Evolutionary conservation across 129 eudicot genomes (phyloP), one percentile per base, ranked within the genome.

Genomic region (Tagetes erecta): DNA sequence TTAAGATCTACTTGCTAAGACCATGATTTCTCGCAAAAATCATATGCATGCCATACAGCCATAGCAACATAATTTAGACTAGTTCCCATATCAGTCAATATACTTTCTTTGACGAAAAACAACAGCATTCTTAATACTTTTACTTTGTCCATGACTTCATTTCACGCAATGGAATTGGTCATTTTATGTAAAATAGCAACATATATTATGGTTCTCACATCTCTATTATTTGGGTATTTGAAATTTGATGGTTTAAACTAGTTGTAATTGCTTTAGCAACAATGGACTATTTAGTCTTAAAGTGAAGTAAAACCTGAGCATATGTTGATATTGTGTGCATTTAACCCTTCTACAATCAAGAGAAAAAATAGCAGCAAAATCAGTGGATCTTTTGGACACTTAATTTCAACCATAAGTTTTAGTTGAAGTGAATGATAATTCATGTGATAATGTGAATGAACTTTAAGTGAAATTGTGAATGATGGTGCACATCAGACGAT

Each of bases 1-100:
- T 57, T 41, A 45, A 60, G 70, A 60, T 45, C 45, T 35, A 73
- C 45, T 59, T 73, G 59, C 58, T 35, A 73, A 73, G 57, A 20
- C 30, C 47, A 34, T n/a, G 34, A 38, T 42, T 47, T 47, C 8
- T 14, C 50, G 30, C 36, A 67, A 5, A 35, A 35, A 33, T 20
- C 30, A 66, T 10, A 42, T 31, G 31, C 51, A 66, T 20, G 27
- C 27, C 27, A 20, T 20, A 20, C 27, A 6, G 1, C 4, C 2
- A 52, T 40, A 40, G 13, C 53, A 66, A 27, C 10, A 5, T 67
- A 67, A 20, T 20, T 67, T 20, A 40, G 55, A 56, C 40, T 30
- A 44, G 9, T 27, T 67, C n/a, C 20, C 2, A 46, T 67, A 9
- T 45, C 11, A 45, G 55, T 55, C 55, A 67, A 30, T 44, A 4